phyloP scores from a whole-genome alignment of 2,329 filamentous ascomycete species.

The Nannizziopsis barbatae region DNA sequence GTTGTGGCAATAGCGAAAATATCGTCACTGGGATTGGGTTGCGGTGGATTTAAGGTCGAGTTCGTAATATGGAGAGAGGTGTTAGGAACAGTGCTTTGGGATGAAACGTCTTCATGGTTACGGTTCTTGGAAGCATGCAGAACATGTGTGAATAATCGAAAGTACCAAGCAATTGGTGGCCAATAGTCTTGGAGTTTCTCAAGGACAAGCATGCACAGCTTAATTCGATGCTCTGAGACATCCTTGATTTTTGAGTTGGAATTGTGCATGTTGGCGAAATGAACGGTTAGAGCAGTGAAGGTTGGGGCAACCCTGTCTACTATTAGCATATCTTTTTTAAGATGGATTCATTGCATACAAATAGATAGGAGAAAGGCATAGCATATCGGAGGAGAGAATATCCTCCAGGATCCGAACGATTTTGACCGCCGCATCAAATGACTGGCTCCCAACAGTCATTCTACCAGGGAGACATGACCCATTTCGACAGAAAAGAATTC shows the following conservation, averaged over 20 bases:
- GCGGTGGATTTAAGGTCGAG: too few species aligned
- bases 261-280: slow-evolving; percentile 13
- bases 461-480: neutral
- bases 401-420: slow-evolving; percentile 18
- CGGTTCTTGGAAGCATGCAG: neutral
- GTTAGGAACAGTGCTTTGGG: too few species aligned
- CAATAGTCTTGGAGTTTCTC: slow-evolving; percentile 18
- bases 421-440: slow-evolving; percentile 8
- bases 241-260: slow-evolving; percentile 12
- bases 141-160: neutral
- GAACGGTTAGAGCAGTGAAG: slow-evolving; percentile 3
- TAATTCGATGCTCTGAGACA: slow-evolving; percentile 21
- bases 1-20: too few species aligned
- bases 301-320: neutral
- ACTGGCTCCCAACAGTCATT: slow-evolving; percentile 1
- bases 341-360: slow-evolving; percentile 13
- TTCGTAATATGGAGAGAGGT: too few species aligned
- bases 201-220: slow-evolving; percentile 20
- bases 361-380: slow-evolving; percentile 5
- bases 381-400: slow-evolving; percentile 16
- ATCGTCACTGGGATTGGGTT: too few species aligned
- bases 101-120: too few species aligned
- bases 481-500: slow-evolving; percentile 7
- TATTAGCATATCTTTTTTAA: slow-evolving; percentile 9
- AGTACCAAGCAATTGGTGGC: slow-evolving; percentile 12